phyloP scores from a whole-genome alignment of 2,329 filamentous ascomycete genomes.

The Fusarium sp. region DNA sequence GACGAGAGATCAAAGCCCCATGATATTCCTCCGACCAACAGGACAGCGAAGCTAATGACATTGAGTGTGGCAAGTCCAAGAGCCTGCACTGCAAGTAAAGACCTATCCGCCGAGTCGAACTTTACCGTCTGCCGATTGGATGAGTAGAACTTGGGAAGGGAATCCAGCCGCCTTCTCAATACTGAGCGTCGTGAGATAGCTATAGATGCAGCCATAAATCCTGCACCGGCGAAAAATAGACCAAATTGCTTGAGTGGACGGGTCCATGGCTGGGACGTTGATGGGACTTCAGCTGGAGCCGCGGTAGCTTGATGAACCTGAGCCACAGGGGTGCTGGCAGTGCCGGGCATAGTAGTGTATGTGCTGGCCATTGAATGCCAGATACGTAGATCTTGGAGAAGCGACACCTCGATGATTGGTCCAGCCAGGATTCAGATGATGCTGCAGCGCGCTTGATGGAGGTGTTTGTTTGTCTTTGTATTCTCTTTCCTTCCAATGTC shows the following conservation, averaged over 20 bases:
- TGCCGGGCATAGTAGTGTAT: slow-evolving; percentile 29
- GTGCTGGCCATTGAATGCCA: slow-evolving; percentile 32
- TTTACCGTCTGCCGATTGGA: slow-evolving; percentile 59
- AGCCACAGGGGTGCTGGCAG: slow-evolving; percentile 13
- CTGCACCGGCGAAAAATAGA: slow-evolving; percentile 79
- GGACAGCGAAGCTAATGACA: slow-evolving; percentile 79
- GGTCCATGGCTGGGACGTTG: slow-evolving; percentile 51
- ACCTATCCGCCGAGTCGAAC: slow-evolving; percentile 47
- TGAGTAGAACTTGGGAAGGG: slow-evolving; percentile 78
- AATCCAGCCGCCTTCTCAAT: slow-evolving; percentile 68
- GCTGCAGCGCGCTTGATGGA: background rate
- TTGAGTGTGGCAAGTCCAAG: slow-evolving; percentile 90
- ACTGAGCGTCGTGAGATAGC: slow-evolving; percentile 79
- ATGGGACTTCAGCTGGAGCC: slow-evolving; percentile 29
- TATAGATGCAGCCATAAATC: slow-evolving; percentile 80
- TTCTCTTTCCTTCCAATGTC: background rate
- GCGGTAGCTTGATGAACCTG: slow-evolving; percentile 17
- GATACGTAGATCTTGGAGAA: background rate
- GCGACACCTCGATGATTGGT: background rate
- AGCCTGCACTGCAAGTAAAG: slow-evolving; percentile 82
- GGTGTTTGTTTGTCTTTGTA: background rate
- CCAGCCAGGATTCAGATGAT: background rate
- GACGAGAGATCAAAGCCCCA: slow-evolving; percentile 83
- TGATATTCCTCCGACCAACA: slow-evolving; percentile 78
- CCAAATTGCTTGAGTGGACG: slow-evolving; percentile 70